Base-by-base conservation (phyloP, 768 basidiomycete species). In the Symmetrospora coprosmae region DNA sequence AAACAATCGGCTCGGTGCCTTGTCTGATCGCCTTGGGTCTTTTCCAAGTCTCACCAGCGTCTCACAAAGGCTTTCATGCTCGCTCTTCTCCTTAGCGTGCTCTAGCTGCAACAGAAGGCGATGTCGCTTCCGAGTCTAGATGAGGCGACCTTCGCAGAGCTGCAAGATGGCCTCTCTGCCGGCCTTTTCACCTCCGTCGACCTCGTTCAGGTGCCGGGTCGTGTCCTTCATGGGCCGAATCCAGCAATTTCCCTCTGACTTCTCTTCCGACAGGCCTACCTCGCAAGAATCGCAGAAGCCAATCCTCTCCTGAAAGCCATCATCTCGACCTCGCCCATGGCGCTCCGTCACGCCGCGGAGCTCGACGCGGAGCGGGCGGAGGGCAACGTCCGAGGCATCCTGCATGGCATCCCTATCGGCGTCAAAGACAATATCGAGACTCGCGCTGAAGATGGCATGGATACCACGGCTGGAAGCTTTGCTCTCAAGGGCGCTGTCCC, bases 141-240 rank as follows among this genome's bases (percentile, higher is more conserved):
- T 49, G 74, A 75, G 48, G 76, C 76, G 1, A 71, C 72, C 0
- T 63, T 76, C 46, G 62, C 61, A 4, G 75, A 76, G 47, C 67
- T 76, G 7, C 74, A 76, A 62, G 60, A 62, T 2, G 75, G 76
- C 13, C 66, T 76, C 38, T 70, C 71, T 14, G 64, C 67, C 1
- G 72, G 73, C 7, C 65, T 63, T 34, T 76, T 76, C 48, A 75
- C 68, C 5, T 75, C 75, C 39, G 75, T 75, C 1, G 71, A 76
- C 53, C 67, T 76, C 7, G 72, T 76, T 25, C 73, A 74, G 67
- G 75, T 73, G 27, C 21, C n/a, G n/a, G n/a, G n/a, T n/a, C n/a
- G n/a, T n/a, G n/a, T n/a, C n/a, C n/a, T n/a, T n/a, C n/a, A n/a
- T n/a, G n/a, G n/a, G n/a, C n/a, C n/a, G n/a, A n/a, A n/a, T n/a